These are phyloP conservation scores for Prunus salicina DNA, from an alignment of 306 rosid genomes.

Conservation along the genomic window DNA sequence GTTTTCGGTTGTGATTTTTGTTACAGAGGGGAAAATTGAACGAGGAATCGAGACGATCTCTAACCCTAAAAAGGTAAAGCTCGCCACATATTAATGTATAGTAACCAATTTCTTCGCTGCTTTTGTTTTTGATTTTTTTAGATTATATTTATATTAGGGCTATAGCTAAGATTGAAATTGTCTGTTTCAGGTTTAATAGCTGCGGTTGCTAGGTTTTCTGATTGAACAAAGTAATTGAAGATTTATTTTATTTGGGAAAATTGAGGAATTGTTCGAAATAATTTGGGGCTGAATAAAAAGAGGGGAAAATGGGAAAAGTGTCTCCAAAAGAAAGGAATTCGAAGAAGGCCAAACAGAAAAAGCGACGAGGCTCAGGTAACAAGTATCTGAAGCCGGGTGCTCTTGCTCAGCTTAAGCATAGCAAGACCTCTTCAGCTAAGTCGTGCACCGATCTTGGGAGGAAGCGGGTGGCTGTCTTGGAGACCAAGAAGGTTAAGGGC, in stretches of 20 bases:
- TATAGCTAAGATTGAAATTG: neutral
- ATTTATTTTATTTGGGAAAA: neutral
- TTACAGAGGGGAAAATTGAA: neutral
- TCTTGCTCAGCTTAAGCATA: conserved; percentile 76
- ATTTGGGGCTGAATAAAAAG: neutral
- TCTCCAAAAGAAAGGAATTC: conserved; percentile 49
- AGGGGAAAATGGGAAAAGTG: conserved; percentile 58
- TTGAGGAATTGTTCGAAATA: neutral
- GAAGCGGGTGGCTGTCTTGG: conserved; percentile 57
- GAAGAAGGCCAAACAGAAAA: conserved; percentile 46
- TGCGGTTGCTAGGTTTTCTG: conserved; percentile 3
- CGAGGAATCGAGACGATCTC: neutral
- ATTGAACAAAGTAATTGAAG: conserved; percentile 3
- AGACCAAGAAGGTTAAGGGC: conserved; percentile 28
- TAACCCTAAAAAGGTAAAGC: conserved; percentile 8
- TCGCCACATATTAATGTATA: neutral
- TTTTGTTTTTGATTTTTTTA: neutral
- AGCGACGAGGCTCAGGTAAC: conserved; percentile 46
- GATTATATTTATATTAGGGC: neutral
- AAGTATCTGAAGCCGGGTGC: conserved; percentile 81
- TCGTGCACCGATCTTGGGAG: conserved; percentile 60
- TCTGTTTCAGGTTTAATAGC: conserved; percentile 16
- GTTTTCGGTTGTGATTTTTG: neutral
- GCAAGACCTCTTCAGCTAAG: conserved; percentile 41
- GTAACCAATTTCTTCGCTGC: neutral